Conservation (phyloP, 106 monocot species). For the Gastrodia elata region DNA sequence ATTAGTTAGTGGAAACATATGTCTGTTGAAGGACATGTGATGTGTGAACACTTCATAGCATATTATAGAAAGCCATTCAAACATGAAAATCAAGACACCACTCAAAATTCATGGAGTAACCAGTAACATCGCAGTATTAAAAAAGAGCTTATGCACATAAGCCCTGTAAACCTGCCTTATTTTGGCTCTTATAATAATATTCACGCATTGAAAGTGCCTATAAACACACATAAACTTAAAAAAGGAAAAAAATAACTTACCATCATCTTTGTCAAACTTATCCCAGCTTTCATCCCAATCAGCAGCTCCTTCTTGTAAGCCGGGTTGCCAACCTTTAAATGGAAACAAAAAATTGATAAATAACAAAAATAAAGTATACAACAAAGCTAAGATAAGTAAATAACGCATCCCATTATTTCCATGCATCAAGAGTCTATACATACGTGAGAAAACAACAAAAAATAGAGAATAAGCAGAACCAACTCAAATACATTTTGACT, state of each 20-base stretch:
- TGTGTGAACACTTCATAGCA: no score
- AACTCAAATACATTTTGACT: neutral
- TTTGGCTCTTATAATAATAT: neutral
- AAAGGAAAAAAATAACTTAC: conserved; percentile 18
- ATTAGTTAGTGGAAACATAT: no score
- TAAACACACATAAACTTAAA: neutral
- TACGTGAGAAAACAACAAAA: neutral
- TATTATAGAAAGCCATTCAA: no score
- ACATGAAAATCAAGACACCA: no score
- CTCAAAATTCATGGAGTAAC: no score
- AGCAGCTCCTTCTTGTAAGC: conserved; percentile 57
- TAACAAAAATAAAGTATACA: neutral
- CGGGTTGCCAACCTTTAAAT: conserved; percentile 86
- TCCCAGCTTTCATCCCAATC: conserved; percentile 99
- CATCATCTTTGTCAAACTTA: conserved; percentile 90
- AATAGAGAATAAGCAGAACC: neutral
- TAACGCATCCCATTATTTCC: neutral
- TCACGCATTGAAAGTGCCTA: neutral
- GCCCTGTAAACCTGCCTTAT: neutral
- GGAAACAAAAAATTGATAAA: neutral
- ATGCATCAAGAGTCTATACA: neutral
- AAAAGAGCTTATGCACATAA: neutral
- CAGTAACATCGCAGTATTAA: neutral
- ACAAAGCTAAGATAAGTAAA: neutral
- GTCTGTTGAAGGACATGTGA: no score